Evolutionary conservation across 2,329 filamentous ascomycete genomes (phyloP), one percentile per base, ranked within the genome.

Genomic region (Venturia effusa): DNA sequence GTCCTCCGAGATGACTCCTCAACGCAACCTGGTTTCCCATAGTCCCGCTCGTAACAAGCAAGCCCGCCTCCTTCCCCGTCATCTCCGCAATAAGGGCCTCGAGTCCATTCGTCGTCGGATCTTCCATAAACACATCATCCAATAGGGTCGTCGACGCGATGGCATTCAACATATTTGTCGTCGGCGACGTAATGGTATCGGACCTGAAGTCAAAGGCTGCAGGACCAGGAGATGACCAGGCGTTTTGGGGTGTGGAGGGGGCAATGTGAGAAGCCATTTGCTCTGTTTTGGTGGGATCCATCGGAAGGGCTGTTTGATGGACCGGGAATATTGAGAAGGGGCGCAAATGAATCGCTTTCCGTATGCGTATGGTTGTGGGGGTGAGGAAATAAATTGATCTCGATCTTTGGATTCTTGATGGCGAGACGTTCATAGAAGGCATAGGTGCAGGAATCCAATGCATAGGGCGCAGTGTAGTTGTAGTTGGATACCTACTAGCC

Each of bases 21-120:
- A 96, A 81, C 0, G 88, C 87, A 22, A 97, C 80, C 74, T 96
- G 92, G 76, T 97, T 97, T 48, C 91, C 92, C 92, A 96, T 96
- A 4, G 92, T 96, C 3, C 93, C 93, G 0, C 90, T 94, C 65
- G 95, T 81, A 64, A 96, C 90, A 63, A 96, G 86, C 4, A 97
- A 80, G 0, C 84, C 88, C 8, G 85, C 85, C 70, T 92, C 87
- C 69, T 95, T 92, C 68, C 85, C 85, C 0, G 90, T 84, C 3
- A 95, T 81, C 39, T 81, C 72, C 22, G 91, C 90, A 55, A 95
- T 81, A 73, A 89, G 87, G 57, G 81, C 76, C 74, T 97, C 89
- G 48, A 97, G 84, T 30, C 83, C 81, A 61, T 83, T 85, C 1
- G 93, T 97, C 0, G 88, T 91, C 0, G 84, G 79, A 70, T 96